Evolutionary conservation across 768 basidiomycete species (phyloP).

Genomic region (Xerocomus brunneocitrinus): DNA sequence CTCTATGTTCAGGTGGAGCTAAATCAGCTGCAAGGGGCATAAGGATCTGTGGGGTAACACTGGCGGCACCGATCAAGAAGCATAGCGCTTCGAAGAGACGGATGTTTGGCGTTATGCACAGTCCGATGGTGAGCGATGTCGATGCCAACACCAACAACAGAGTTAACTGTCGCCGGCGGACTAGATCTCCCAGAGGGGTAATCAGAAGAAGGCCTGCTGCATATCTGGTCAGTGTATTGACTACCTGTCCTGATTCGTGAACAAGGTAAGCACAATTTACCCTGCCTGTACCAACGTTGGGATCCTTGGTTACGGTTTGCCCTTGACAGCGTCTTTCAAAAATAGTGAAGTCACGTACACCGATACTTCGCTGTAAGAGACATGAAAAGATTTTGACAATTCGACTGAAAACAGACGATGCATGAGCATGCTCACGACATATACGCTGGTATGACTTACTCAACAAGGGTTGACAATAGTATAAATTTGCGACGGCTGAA

Average conservation of each 20-base stretch:
- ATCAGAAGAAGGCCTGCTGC: slow-evolving; percentile 69
- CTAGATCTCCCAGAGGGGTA: slow-evolving; percentile 78
- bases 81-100: slow-evolving; percentile 60
- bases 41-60: slow-evolving; percentile 72
- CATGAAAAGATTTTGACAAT: slow-evolving; percentile 37
- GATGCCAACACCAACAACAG: slow-evolving; percentile 53
- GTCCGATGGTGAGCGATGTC: slow-evolving; percentile 61
- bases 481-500: slow-evolving; percentile 67
- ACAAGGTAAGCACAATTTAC: slow-evolving; percentile 30
- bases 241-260: not conserved
- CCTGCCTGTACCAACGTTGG: slow-evolving; percentile 68
- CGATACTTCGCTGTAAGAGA: slow-evolving; percentile 36
- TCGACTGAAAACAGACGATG: slow-evolving; percentile 17
- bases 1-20: slow-evolving; percentile 68
- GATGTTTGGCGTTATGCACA: slow-evolving; percentile 58
- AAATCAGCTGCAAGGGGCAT: slow-evolving; percentile 80
- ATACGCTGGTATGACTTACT: slow-evolving; percentile 38
- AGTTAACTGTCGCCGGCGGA: slow-evolving; percentile 68
- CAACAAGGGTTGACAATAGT: slow-evolving; percentile 78
- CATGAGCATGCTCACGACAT: not conserved
- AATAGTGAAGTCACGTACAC: slow-evolving; percentile 15
- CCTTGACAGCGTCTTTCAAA: not conserved
- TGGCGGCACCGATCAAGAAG: slow-evolving; percentile 65
- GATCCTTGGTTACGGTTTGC: slow-evolving; percentile 37
- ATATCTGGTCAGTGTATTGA: slow-evolving; percentile 43